phyloP scores from a whole-genome alignment of 306 rosid genomes.

The Rosa multiflora region DNA sequence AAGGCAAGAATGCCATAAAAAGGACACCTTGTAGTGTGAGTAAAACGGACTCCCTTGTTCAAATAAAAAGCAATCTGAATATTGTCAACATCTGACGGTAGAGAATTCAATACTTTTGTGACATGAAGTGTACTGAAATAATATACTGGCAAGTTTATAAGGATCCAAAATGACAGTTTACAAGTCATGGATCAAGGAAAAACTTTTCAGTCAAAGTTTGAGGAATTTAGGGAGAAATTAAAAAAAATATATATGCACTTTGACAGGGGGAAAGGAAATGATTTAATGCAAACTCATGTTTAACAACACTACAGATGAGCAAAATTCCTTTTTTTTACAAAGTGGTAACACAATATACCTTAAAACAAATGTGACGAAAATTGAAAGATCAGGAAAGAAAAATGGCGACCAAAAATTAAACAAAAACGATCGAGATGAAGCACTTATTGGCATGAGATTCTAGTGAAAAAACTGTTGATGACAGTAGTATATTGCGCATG shows the following conservation, averaged over 20 bases:
- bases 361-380: no score
- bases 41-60: background rate
- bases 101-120: background rate
- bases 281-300: background rate
- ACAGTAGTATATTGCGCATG: constrained; percentile 10
- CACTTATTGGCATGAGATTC: background rate
- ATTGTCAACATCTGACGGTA: background rate
- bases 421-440: constrained; percentile 3
- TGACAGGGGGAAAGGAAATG: background rate
- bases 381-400: background rate
- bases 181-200: background rate
- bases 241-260: background rate
- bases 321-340: background rate
- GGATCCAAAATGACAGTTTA: background rate
- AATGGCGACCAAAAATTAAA: background rate
- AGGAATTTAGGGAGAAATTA: background rate
- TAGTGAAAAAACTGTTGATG: background rate
- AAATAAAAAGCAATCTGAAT: background rate
- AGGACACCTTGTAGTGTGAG: background rate
- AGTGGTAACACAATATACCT: background rate
- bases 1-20: background rate
- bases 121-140: background rate
- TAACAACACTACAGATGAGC: background rate
- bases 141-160: background rate
- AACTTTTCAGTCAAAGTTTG: background rate